These are phyloP conservation scores for Luffa aegyptiaca DNA, from an alignment of 306 rosid species.

Conservation along the genomic window DNA sequence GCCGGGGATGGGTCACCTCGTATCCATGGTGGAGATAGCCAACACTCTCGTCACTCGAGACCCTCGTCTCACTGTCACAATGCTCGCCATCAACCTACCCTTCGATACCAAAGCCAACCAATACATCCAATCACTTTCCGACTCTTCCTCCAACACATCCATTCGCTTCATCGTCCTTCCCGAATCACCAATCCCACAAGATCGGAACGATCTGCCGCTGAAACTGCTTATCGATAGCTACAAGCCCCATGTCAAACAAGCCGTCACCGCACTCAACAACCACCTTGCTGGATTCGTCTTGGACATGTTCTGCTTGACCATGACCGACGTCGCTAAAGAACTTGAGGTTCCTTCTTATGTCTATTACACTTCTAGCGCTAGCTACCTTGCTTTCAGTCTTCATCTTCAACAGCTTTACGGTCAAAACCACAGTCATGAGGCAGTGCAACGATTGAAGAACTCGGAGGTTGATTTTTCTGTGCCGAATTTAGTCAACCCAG, in stretches of 20 bases:
- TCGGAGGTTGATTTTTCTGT: neutral
- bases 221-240: neutral
- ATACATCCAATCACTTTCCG: neutral
- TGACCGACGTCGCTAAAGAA: slow-evolving; percentile 5
- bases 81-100: neutral
- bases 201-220: neutral
- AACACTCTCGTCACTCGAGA: slow-evolving; percentile 20
- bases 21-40: slow-evolving; percentile 17
- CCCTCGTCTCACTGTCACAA: slow-evolving; percentile 12
- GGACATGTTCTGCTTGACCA: neutral
- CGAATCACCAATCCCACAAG: neutral
- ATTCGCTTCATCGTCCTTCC: slow-evolving; percentile 10
- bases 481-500: neutral
- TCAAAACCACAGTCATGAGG: neutral
- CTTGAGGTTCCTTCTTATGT: neutral
- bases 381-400: neutral
- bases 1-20: slow-evolving; percentile 9
- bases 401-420: neutral
- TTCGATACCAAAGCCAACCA: neutral
- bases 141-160: neutral
- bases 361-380: slow-evolving; percentile 3
- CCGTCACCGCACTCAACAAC: neutral
- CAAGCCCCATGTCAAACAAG: neutral
- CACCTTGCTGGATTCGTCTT: neutral
- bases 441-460: neutral